Evolutionary conservation across 2,329 filamentous ascomycete genomes (phyloP), one percentile per base, ranked within the genome.

Genomic region (Diaporthe humulicola): DNA sequence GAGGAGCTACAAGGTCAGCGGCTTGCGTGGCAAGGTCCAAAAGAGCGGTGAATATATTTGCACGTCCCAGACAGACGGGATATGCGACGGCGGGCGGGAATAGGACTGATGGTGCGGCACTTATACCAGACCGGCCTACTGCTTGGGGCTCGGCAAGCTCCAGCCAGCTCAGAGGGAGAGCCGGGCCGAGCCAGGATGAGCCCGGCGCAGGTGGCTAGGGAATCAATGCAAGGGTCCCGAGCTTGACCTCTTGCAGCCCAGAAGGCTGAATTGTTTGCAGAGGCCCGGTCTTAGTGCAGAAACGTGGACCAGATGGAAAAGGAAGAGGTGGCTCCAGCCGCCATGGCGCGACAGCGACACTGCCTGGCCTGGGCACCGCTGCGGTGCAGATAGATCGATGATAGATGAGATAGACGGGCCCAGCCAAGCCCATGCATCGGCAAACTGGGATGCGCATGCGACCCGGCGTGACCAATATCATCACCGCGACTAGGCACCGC

Each of bases 21-120:
- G 64, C 33, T 54, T 54, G 64, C 64, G 64, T 69, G 64, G 48
- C 48, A 54, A 69, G 30, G 7, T 36, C 19, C 48, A 69, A 54
- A 69, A 69, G 64, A 69, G 64, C 64, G 64, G 64, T 69, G 64
- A 69, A 69, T 69, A 69, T 69, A 30, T 54, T 40, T 40, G 64
- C 61, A 54, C 45, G 30, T 54, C 30, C 48, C 14, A 52, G 8
- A 30, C 5, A 58, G 30, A 40, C 64, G 48, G 64, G 19, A 69
- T 30, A 54, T 69, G 45, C 48, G 64, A 54, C 45, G 30, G 60
- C 28, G 25, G 28, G 56, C 60, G 40, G 60, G 60, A 45, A 4
- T 42, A 22, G 28, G 60, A 19, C 60, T 69, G 40, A 69, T 69
- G 64, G 64, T 69, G 64, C 64, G 48, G 64, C 64, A 69, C 64